Evolutionary conservation across 768 basidiomycete species (phyloP).

Genomic region (Suillus clintonianus): DNA sequence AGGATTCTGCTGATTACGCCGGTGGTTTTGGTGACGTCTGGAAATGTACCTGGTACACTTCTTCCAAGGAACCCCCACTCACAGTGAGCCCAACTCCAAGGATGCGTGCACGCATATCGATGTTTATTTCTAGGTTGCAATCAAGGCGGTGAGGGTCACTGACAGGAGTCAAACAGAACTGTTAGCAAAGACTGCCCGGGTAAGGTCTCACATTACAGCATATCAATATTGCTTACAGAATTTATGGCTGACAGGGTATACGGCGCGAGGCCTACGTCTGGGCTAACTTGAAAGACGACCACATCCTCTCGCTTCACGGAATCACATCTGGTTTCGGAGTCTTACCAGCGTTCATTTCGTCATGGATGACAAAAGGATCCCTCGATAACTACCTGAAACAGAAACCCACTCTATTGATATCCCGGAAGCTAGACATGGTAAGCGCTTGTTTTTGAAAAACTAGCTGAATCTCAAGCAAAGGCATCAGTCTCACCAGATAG

Average conservation of each 20-base stretch:
- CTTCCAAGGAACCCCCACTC: background rate
- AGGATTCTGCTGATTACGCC: background rate
- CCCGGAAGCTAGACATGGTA: conserved; percentile 19
- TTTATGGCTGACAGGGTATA: conserved; percentile 18
- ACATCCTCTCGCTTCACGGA: conserved; percentile 33
- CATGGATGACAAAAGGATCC: conserved; percentile 35
- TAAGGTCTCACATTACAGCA: background rate
- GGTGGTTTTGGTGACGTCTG: conserved; percentile 1
- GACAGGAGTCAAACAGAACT: background rate
- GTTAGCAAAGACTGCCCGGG: background rate
- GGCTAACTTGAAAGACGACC: conserved; percentile 28
- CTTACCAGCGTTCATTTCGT: conserved; percentile 33
- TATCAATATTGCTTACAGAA: background rate
- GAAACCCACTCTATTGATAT: conserved; percentile 9
- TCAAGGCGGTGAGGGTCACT: background rate
- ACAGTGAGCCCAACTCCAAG: background rate
- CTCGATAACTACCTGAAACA: conserved; percentile 30
- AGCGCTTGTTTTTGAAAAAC: background rate
- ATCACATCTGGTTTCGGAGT: conserved; percentile 25
- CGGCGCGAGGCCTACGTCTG: conserved; percentile 32
- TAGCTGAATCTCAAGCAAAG: background rate
- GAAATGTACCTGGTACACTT: background rate
- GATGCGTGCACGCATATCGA: background rate
- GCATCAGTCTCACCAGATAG: conserved; percentile 24
- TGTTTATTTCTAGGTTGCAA: background rate